phyloP scores from a whole-genome alignment of 768 basidiomycete genomes.

The Auricularia heimuer region DNA sequence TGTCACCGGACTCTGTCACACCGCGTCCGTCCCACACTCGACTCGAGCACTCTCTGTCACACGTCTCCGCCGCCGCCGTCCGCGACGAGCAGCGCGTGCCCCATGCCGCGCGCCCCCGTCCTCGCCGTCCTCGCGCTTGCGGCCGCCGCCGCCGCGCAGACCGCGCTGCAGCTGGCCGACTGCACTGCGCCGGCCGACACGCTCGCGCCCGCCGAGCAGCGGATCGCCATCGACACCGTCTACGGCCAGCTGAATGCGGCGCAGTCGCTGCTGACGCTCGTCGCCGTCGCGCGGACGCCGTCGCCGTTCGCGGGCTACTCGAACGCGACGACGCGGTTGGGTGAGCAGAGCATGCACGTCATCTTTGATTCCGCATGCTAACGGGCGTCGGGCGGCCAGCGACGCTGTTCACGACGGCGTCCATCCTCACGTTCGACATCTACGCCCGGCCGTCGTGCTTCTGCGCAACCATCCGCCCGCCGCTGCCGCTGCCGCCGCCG shows the following conservation, averaged over 20 bases:
- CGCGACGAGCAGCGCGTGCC: not conserved
- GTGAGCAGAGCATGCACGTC: constrained; percentile 37
- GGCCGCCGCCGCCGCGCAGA: not conserved
- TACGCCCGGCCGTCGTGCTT: constrained; percentile 64
- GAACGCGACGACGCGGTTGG: constrained; percentile 52
- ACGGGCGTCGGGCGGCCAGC: constrained; percentile 32
- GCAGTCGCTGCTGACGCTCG: constrained; percentile 49
- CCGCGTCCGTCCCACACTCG: too few species aligned
- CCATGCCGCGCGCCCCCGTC: not conserved
- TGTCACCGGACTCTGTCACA: not conserved
- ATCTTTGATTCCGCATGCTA: constrained; percentile 5
- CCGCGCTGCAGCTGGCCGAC: not conserved
- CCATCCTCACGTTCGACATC: constrained; percentile 67
- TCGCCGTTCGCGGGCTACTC: constrained; percentile 50
- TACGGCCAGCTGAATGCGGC: constrained; percentile 59
- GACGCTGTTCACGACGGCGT: constrained; percentile 77
- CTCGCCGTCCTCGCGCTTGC: not conserved
- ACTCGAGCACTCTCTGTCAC: not conserved
- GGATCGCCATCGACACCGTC: constrained; percentile 52
- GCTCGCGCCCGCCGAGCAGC: not conserved
- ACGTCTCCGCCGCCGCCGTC: not conserved
- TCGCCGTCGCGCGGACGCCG: constrained; percentile 56
- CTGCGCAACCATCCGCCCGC: constrained; percentile 70
- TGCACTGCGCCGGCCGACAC: not conserved
- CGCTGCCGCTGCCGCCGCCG: constrained; percentile 53